These are phyloP conservation scores for Tetragonia tetragonoides DNA, from an alignment of 148 eudicot species.

Conservation along the genomic window DNA sequence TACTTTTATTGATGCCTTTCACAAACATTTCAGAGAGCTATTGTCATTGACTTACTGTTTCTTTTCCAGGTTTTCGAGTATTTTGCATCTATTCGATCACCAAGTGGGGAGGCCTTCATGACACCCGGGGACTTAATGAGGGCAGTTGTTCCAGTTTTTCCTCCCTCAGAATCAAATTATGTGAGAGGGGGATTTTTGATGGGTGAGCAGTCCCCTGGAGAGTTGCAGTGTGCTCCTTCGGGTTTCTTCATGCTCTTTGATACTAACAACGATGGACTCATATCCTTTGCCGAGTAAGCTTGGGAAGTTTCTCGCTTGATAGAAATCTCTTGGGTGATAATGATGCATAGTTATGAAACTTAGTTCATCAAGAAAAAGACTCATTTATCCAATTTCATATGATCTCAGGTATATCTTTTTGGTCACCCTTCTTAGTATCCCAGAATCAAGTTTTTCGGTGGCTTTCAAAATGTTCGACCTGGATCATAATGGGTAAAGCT, in stretches of 20 bases:
- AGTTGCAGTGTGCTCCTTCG: conserved; percentile 70
- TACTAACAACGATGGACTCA: conserved; percentile 70
- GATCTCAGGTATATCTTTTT: conserved; percentile 58
- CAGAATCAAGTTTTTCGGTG: conserved; percentile 71
- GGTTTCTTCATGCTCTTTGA: conserved; percentile 91
- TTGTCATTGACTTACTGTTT: neutral
- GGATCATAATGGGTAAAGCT: conserved; percentile 58
- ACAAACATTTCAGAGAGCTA: neutral
- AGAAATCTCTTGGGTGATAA: too few relatives aligned
- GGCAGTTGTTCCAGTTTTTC: conserved; percentile 84
- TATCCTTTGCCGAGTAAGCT: conserved; percentile 74
- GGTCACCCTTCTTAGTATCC: conserved; percentile 66
- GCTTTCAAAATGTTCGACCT: conserved; percentile 91
- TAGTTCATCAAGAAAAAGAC: neutral
- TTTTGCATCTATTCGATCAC: conserved; percentile 57
- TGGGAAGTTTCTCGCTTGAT: too few relatives aligned
- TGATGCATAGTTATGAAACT: neutral
- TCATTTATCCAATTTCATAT: neutral
- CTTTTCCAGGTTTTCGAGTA: conserved; percentile 76
- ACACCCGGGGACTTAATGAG: conserved; percentile 87
- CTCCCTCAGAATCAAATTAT: conserved; percentile 64
- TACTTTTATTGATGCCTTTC: neutral
- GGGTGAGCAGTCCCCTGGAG: conserved; percentile 59
- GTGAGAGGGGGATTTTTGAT: conserved; percentile 66
- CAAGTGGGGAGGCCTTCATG: conserved; percentile 65